Base-by-base conservation (phyloP, 805 yeast genomes). In the Metschnikowia matae region DNA sequence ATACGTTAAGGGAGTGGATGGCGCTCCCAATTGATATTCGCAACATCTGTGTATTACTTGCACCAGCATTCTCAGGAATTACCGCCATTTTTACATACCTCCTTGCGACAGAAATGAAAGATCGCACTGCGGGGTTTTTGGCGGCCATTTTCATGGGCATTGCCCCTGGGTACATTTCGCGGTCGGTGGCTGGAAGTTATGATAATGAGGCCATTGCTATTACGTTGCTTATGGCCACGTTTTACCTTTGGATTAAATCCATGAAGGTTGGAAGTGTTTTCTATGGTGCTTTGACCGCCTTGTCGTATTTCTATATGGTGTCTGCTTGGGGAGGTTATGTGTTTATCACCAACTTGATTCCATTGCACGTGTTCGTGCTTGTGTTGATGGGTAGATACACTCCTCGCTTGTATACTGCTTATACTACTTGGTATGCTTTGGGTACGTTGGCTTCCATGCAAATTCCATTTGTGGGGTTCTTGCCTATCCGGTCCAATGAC, bases 311-410 rank as follows among this genome's bases (percentile, higher is more conserved):
- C 71, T 94, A 94, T 78, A 94, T 94, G 99, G 99, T 94, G 47
- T 84, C 96, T 44, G 99, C 99, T 11, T 91, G 99, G 97, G 99
- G 99, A 76, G 99, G 99, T 26, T 94, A 94, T 66, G 99, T 95
- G 47, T 94, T 94, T 77, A 95, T 94, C 71, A 94, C 99, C 52
- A 94, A 94, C 73, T 83, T 95, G 77, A 89, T 94, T 62, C 99
- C 99, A 43, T 76, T 94, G 60, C 99, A 94, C 67, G 90, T 91
- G 23, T 91, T 94, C 64, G 91, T 89, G 45, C 76, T 94, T 65
- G 71, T 94, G 48, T 71, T 89, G 57, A 94, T 94, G 98, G 99
- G 99, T 47, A 85, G 99, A 63, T 94, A 90, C 70, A 81, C 81
- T 59, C 84, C 84, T 60, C 82, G 84, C 57, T 67, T 94, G 50